phyloP scores from a whole-genome alignment of 371 early-diverging fungal species.

The Rhizopus arrhizus region DNA sequence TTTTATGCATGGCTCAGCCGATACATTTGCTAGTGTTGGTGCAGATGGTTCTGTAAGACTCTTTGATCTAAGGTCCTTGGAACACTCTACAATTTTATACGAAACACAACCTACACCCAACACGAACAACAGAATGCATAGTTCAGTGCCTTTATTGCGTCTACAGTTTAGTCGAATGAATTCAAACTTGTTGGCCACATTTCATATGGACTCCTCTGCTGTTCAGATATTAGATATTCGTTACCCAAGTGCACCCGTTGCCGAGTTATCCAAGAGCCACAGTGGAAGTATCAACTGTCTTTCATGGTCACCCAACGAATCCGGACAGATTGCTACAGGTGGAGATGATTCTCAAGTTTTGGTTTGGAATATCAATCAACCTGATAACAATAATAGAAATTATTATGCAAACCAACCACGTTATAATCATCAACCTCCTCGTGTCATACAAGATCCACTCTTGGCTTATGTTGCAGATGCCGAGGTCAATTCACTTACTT shows the following conservation, averaged over 20 bases:
- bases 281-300: slow-evolving; percentile 73
- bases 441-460: slow-evolving; percentile 65
- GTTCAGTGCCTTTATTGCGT: slow-evolving; percentile 72
- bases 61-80: slow-evolving; percentile 89
- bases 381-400: slow-evolving; percentile 21
- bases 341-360: slow-evolving; percentile 80
- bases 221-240: slow-evolving; percentile 91
- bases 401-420: slow-evolving; percentile 29
- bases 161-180: slow-evolving; percentile 88
- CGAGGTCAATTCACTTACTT: slow-evolving; percentile 73
- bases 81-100: slow-evolving; percentile 96
- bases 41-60: slow-evolving; percentile 96
- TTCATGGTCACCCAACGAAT: slow-evolving; percentile 80
- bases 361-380: slow-evolving; percentile 76
- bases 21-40: slow-evolving; percentile 95
- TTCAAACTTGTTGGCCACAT: slow-evolving; percentile 87
- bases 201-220: slow-evolving; percentile 78
- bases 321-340: slow-evolving; percentile 72
- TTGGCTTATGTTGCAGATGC: slow-evolving; percentile 70
- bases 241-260: slow-evolving; percentile 84
- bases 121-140: slow-evolving; percentile 18
- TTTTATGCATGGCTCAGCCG: slow-evolving; percentile 79
- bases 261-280: slow-evolving; percentile 78
- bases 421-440: slow-evolving; percentile 32
- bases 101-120: slow-evolving; percentile 73